A percentile compares a stretch with the other conserved stretches of the same genome.
phyloP scores from a whole-genome alignment of 352 stramenopile species.

The Phytophthora multivora region DNA sequence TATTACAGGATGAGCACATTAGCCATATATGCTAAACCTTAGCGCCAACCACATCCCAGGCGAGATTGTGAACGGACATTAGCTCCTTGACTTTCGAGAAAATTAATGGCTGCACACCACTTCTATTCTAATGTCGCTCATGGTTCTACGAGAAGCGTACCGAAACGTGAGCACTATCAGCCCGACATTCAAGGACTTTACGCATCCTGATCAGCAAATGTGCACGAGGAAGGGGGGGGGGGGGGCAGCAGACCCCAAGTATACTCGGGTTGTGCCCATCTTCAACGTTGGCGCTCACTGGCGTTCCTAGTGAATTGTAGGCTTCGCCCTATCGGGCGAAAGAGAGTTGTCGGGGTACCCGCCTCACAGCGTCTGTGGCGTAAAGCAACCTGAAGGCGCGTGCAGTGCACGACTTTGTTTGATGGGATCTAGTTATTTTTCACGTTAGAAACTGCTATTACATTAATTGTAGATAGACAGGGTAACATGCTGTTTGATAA shows the following conservation, averaged over 20 bases:
- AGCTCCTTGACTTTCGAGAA: slow-evolving; percentile 1
- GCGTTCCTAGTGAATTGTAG: too few species aligned
- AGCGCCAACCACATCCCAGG: not conserved
- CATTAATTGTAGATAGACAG: too few species aligned
- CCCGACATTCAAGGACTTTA: not conserved
- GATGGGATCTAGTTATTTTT: too few species aligned
- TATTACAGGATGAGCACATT: not conserved
- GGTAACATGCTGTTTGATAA: too few species aligned
- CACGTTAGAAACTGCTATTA: too few species aligned
- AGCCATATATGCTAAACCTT: not conserved
- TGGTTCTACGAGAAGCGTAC: not conserved
- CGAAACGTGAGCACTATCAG: not conserved
- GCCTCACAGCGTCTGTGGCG: too few species aligned
- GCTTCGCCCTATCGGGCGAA: too few species aligned
- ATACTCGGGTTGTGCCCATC: not conserved
- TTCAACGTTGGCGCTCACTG: not conserved
- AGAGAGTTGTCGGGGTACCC: too few species aligned
- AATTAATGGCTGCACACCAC: not conserved
- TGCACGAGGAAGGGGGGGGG: not conserved
- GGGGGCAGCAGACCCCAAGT: not conserved
- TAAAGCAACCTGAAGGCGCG: too few species aligned
- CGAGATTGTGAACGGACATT: not conserved
- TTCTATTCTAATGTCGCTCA: not conserved
- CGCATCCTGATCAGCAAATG: not conserved
- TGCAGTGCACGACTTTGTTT: too few species aligned